A percentile compares a stretch with the other conserved stretches of the same genome.
Conservation (phyloP, 1,284 basidiomycete species). For the Sporisorium exsertum region DNA sequence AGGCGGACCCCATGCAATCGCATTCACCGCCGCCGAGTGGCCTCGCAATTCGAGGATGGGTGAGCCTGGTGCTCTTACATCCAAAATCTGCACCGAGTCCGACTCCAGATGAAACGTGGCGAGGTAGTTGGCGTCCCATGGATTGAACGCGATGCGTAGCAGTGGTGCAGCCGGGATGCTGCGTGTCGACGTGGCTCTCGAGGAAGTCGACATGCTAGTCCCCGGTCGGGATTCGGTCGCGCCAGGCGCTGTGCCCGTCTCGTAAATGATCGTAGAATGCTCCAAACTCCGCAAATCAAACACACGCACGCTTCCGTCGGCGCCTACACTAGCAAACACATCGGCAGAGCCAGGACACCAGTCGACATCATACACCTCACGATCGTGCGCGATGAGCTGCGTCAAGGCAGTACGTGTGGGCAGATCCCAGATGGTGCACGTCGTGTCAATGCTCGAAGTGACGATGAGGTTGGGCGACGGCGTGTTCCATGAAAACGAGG, state of each 20-base stretch:
- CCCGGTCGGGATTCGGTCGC: slow-evolving; percentile 52
- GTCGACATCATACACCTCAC: slow-evolving; percentile 95
- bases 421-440: slow-evolving; percentile 82
- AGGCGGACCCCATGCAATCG: slow-evolving; percentile 68
- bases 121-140: slow-evolving; percentile 69
- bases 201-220: slow-evolving; percentile 50
- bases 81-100: slow-evolving; percentile 66
- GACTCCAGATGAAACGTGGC: slow-evolving; percentile 68
- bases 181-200: slow-evolving; percentile 36
- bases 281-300: slow-evolving; percentile 96
- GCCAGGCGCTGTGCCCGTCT: slow-evolving; percentile 70
- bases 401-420: slow-evolving; percentile 94
- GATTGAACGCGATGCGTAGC: slow-evolving; percentile 68
- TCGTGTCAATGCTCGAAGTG: slow-evolving; percentile 75
- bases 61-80: slow-evolving; percentile 67
- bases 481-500: slow-evolving; percentile 68
- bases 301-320: slow-evolving; percentile 93
- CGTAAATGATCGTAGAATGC: slow-evolving; percentile 98
- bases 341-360: slow-evolving; percentile 99
- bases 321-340: slow-evolving; percentile 97
- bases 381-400: slow-evolving; percentile 89
- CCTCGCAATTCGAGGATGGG: slow-evolving; percentile 68
- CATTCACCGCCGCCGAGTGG: slow-evolving; percentile 64
- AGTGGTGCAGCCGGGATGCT: slow-evolving; percentile 55
- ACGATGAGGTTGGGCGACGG: slow-evolving; percentile 69